These are phyloP conservation scores for Russula sp. DNA, from an alignment of 768 basidiomycete species.

Conservation along the genomic window DNA sequence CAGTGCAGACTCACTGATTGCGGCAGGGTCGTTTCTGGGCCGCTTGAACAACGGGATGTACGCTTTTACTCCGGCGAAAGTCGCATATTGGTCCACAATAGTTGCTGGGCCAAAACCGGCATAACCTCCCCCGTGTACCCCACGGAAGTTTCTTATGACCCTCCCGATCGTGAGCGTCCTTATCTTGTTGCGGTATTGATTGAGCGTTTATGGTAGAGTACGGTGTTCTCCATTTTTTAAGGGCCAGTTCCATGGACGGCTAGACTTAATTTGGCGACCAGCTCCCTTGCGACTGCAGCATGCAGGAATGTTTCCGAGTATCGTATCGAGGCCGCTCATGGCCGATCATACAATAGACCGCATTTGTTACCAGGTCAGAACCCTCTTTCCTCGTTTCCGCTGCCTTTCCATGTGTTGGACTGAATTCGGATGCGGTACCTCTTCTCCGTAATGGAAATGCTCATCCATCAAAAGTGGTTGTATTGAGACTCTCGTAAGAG, in stretches of 20 bases:
- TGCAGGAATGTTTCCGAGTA: background rate
- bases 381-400: background rate
- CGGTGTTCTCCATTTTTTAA: background rate
- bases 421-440: background rate
- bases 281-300: constrained; percentile 1
- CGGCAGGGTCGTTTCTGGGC: too few relatives aligned
- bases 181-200: background rate
- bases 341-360: constrained; percentile 3
- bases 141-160: background rate
- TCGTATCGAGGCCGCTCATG: constrained; percentile 1
- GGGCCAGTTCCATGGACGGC: background rate
- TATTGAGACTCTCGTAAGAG: background rate
- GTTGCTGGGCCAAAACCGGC: background rate
- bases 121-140: background rate
- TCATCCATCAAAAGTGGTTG: background rate
- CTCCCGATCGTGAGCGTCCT: background rate
- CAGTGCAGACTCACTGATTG: background rate
- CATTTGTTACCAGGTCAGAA: background rate
- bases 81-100: background rate
- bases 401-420: background rate
- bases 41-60: background rate
- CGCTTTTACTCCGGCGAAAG: background rate
- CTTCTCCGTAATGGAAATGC: background rate
- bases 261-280: background rate
- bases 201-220: background rate